phyloP scores from a whole-genome alignment of 257 asterid species.

The Cruciata laevipes region DNA sequence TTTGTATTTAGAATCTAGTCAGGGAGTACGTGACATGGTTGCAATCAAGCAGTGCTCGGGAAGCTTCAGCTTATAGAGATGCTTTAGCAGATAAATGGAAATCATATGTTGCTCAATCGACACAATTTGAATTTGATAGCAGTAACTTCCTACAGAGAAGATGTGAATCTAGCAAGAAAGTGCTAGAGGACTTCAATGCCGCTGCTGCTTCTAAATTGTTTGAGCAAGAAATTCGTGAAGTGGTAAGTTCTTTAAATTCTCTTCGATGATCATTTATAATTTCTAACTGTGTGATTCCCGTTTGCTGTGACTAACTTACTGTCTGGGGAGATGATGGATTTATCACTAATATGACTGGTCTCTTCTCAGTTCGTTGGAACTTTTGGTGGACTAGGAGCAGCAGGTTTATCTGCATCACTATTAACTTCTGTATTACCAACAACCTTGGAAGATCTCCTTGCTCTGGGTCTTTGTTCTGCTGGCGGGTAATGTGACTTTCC shows the following conservation, averaged over 20 bases:
- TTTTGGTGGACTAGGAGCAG: constrained; percentile 87
- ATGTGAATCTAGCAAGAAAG: constrained; percentile 45
- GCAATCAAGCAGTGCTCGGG: constrained; percentile 61
- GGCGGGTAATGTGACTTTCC: constrained; percentile 61
- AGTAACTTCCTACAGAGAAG: constrained; percentile 43
- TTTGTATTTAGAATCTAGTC: constrained; percentile 52
- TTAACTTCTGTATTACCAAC: constrained; percentile 83
- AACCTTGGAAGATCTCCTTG: constrained; percentile 89
- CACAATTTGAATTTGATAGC: constrained; percentile 41
- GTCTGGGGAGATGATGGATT: not conserved
- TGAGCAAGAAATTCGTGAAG: constrained; percentile 95
- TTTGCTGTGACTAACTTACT: not conserved
- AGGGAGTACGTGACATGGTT: constrained; percentile 71
- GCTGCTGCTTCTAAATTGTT: constrained; percentile 86
- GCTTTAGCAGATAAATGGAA: constrained; percentile 72
- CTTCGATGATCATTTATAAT: not conserved
- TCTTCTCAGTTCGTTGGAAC: constrained; percentile 69
- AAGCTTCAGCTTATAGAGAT: constrained; percentile 54
- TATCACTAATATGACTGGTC: constrained; percentile 14
- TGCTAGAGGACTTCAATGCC: constrained; percentile 65
- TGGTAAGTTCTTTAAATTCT: constrained; percentile 34
- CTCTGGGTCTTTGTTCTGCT: constrained; percentile 91
- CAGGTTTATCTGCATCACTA: constrained; percentile 92
- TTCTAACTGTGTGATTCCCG: not conserved
- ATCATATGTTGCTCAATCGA: constrained; percentile 34